Base-by-base conservation (phyloP, 2,329 filamentous ascomycete species). In the Diaporthe ilicicola region DNA sequence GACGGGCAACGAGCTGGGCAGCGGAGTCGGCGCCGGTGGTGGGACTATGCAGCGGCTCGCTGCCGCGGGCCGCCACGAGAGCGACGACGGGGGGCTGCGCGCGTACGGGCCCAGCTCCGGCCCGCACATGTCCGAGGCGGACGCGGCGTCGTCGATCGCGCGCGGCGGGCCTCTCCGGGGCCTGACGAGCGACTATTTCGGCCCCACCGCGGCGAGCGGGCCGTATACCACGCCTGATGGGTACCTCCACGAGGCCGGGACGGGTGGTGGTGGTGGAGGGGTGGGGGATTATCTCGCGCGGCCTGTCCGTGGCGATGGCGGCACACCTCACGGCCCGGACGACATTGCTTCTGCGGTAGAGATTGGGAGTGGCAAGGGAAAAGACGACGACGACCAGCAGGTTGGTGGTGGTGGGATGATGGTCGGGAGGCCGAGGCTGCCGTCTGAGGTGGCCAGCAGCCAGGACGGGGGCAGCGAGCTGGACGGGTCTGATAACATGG, bases 321-420 rank as follows among this genome's bases (percentile, higher is more conserved):
- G 27, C 77, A 77, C 39, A 54, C 86, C 88, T 9, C 79, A 86
- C 15, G 80, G 79, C 17, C 87, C 87, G 4, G 82, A 80, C 12
- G 86, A 89, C 74, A 87, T 88, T 50, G 78, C 82, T 0, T 81
- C 80, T 24, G 84, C 88, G 4, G 86, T 90, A 3, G 88, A 90
- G 80, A 87, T 90, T 15, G 87, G 84, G 71, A 83, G 84, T 55
- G 73, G 62, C 59, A 69, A 64, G 74, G 32, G 39, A 70, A 55
- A 70, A 73, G 42, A 56, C 0, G 48, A 19, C 32, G 24, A 24
- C 27, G 8, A 27, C 19, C 19, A 32, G 34, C 39, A 32, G 19
- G 32, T 10, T 3, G 56, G 3, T n/a, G 27, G 62, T 24, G 32
- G 4, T 34, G 32, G 32, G 32, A 34, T 34, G 32, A 34, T 24